A percentile compares a stretch with the other conserved stretches of the same genome.
Evolutionary conservation across 352 stramenopile genomes (phyloP).

Genomic region (Globisporangium nagaii): DNA sequence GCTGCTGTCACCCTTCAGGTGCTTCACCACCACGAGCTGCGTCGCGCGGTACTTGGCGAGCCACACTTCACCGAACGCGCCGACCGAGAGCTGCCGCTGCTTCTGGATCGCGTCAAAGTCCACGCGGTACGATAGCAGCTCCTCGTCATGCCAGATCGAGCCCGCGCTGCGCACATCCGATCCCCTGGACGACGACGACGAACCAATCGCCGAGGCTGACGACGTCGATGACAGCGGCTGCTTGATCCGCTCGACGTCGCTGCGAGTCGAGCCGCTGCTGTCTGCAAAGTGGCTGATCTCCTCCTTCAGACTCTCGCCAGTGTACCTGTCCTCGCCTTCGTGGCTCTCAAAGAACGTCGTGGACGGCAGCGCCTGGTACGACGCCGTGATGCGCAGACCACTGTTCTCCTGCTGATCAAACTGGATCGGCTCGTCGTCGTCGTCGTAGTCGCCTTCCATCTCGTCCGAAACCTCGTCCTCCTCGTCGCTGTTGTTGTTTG

Average conservation of each 20-base stretch:
- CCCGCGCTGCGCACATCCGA: too few relatives aligned
- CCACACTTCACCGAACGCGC: constrained; percentile 22
- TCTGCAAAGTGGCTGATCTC: neutral
- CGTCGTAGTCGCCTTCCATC: neutral
- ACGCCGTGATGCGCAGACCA: neutral
- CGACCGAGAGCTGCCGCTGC: constrained; percentile 5
- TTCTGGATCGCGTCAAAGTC: constrained; percentile 7
- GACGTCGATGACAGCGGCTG: neutral
- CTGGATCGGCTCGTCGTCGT: neutral
- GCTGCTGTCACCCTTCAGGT: neutral
- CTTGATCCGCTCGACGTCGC: neutral
- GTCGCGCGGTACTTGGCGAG: constrained; percentile 11
- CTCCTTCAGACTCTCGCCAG: neutral
- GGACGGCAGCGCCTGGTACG: constrained; percentile 6
- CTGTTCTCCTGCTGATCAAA: constrained; percentile 1
- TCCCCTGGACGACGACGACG: neutral
- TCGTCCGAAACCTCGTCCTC: neutral
- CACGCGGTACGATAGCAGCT: constrained; percentile 7
- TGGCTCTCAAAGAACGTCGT: neutral
- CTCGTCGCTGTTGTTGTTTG: neutral
- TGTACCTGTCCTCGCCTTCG: neutral
- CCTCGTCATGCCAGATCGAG: constrained; percentile 8
- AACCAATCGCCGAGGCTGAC: neutral
- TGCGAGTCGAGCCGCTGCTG: neutral
- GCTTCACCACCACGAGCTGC: constrained; percentile 6